phyloP scores from a whole-genome alignment of 768 basidiomycete genomes.

The Calocybe gangraenosa region DNA sequence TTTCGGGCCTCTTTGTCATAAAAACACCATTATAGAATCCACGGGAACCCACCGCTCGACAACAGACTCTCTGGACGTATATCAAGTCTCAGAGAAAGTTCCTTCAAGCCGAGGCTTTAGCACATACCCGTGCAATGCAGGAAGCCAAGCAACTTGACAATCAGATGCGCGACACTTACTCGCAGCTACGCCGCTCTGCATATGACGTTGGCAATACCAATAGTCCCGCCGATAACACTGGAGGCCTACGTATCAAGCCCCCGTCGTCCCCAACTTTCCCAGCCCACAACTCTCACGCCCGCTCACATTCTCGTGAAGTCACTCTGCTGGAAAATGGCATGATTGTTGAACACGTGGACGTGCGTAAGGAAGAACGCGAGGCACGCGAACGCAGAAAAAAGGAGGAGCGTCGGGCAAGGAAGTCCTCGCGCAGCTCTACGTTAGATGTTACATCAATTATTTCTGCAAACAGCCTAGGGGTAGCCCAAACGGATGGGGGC shows the following conservation, averaged over 20 bases:
- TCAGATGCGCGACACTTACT: conserved; percentile 75
- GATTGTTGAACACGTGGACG: conserved; percentile 85
- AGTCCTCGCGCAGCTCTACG: conserved; percentile 66
- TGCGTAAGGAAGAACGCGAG: conserved; percentile 74
- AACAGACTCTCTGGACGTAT: conserved; percentile 77
- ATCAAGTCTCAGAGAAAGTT: conserved; percentile 77
- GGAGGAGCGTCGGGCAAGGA: conserved; percentile 70
- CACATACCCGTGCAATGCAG: conserved; percentile 72
- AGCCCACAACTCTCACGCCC: conserved; percentile 36
- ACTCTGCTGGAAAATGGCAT: conserved; percentile 85
- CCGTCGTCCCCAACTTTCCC: conserved; percentile 41
- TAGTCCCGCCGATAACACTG: conserved; percentile 50
- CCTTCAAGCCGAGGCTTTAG: conserved; percentile 78
- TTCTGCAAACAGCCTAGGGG: conserved; percentile 55
- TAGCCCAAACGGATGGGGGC: conserved; percentile 51
- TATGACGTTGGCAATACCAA: conserved; percentile 57
- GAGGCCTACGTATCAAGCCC: conserved; percentile 69
- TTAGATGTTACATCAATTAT: conserved; percentile 73
- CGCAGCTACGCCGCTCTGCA: conserved; percentile 73
- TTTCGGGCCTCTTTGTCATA: conserved; percentile 1
- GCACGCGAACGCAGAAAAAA: conserved; percentile 65
- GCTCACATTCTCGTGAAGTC: conserved; percentile 63
- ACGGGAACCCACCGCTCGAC: conserved; percentile 80
- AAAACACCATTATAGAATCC: conserved; percentile 62
- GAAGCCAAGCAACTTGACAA: conserved; percentile 75